A percentile compares a stretch with the other conserved stretches of the same genome.
Conservation (phyloP, 108 stramenopile species). For the Pseudonitzschia multistriata region DNA sequence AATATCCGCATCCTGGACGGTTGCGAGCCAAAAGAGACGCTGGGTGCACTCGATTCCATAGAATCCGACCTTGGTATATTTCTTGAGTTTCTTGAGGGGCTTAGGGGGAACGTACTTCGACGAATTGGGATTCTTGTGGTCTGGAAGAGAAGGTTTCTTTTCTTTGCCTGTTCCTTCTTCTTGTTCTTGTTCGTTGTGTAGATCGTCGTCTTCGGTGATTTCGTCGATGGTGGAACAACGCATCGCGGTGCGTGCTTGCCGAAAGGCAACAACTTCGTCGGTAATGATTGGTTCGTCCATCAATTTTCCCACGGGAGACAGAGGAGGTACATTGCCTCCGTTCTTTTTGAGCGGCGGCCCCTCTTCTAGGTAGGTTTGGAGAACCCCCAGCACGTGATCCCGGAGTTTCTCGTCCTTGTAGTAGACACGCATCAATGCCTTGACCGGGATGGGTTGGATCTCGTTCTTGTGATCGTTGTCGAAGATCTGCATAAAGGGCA, state of each 20-base stretch:
- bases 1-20: slow-evolving; percentile 52
- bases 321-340: too few relatives aligned
- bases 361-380: slow-evolving; percentile 35
- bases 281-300: background rate
- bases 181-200: background rate
- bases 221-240: background rate
- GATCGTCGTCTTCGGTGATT: background rate
- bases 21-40: slow-evolving; percentile 68
- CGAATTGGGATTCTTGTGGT: slow-evolving; percentile 10
- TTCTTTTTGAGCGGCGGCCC: slow-evolving; percentile 6
- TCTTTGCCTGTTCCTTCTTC: slow-evolving; percentile 1
- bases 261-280: background rate
- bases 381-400: slow-evolving; percentile 34
- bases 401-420: slow-evolving; percentile 47
- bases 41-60: slow-evolving; percentile 61
- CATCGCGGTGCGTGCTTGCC: background rate
- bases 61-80: slow-evolving; percentile 34
- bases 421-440: slow-evolving; percentile 56
- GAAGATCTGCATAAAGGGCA: slow-evolving; percentile 72
- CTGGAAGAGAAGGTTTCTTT: background rate
- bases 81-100: slow-evolving; percentile 46
- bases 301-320: too few relatives aligned
- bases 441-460: slow-evolving; percentile 39
- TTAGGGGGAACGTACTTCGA: background rate
- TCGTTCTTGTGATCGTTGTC: slow-evolving; percentile 45